Evolutionary conservation across 1,284 basidiomycete species (phyloP).

Genomic region (Ceratobasidium sp.): DNA sequence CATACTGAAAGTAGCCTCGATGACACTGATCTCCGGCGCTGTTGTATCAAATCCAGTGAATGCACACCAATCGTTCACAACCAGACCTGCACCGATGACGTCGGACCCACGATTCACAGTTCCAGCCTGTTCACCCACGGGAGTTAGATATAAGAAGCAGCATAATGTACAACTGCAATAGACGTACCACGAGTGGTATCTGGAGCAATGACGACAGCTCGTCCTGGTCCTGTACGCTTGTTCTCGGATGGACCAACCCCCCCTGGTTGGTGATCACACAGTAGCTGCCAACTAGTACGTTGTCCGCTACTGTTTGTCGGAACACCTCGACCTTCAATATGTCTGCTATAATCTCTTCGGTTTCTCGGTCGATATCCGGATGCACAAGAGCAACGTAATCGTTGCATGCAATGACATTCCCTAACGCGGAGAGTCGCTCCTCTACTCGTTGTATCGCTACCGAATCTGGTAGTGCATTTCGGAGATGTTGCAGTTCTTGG

Average conservation of each 20-base stretch:
- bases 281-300: constrained; percentile 96
- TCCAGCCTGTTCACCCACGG: constrained; percentile 68
- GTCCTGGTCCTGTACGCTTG: constrained; percentile 96
- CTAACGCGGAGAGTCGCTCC: constrained; percentile 93
- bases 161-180: not conserved
- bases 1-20: constrained; percentile 96
- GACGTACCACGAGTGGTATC: constrained; percentile 88
- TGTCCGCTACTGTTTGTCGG: constrained; percentile 95
- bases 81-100: constrained; percentile 94
- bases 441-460: constrained; percentile 96
- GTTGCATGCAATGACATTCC: constrained; percentile 98
- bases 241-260: constrained; percentile 96
- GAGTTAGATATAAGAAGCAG: too few species aligned
- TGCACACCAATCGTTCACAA: constrained; percentile 99
- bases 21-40: constrained; percentile 97
- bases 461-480: constrained; percentile 92
- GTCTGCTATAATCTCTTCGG: constrained; percentile 99
- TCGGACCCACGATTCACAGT: constrained; percentile 99
- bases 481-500: constrained; percentile 96
- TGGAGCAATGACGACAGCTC: constrained; percentile 95
- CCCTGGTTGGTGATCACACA: constrained; percentile 96
- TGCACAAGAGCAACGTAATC: constrained; percentile 97
- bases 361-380: constrained; percentile 97
- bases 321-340: constrained; percentile 99
- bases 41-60: constrained; percentile 97